These are phyloP conservation scores for Zarea fungicola DNA, from an alignment of 2,329 filamentous ascomycete species.

Conservation along the genomic window DNA sequence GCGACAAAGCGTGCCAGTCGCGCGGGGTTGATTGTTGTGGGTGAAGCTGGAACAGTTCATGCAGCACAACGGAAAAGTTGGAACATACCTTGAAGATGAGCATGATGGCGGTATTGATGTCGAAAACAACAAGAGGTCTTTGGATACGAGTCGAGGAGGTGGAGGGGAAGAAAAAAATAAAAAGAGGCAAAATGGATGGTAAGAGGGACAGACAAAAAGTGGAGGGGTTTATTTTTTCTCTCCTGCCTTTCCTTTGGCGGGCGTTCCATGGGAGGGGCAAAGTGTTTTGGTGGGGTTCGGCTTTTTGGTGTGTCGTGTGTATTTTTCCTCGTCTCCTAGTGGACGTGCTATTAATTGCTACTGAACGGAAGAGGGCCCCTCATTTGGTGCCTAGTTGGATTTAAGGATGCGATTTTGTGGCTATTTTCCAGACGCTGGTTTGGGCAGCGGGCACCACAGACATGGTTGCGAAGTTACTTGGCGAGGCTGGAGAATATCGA, in stretches of 20 bases:
- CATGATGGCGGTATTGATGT: slow-evolving; percentile 14
- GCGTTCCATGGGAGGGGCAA: slow-evolving; percentile 1
- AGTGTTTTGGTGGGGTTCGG: slow-evolving; percentile 7
- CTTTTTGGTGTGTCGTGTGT: not conserved
- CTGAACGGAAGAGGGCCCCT: not conserved
- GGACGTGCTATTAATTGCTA: not conserved
- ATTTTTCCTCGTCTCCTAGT: not conserved
- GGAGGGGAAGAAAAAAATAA: not conserved
- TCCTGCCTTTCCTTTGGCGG: not conserved
- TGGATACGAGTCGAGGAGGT: slow-evolving; percentile 6
- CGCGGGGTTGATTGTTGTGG: not conserved
- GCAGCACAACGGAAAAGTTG: too few species aligned
- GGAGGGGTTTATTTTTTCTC: not conserved
- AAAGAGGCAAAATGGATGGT: not conserved
- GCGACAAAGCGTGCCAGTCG: slow-evolving; percentile 1
- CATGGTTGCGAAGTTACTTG: too few species aligned
- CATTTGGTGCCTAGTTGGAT: not conserved
- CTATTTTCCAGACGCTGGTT: too few species aligned
- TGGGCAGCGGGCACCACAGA: too few species aligned
- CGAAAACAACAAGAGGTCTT: not conserved
- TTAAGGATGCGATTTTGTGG: too few species aligned
- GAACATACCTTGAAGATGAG: slow-evolving; percentile 13
- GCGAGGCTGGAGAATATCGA: too few species aligned
- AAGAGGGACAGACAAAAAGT: slow-evolving; percentile 7
- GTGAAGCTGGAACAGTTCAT: not conserved